phyloP scores from a whole-genome alignment of 257 asterid genomes.

The Misopates orontium region DNA sequence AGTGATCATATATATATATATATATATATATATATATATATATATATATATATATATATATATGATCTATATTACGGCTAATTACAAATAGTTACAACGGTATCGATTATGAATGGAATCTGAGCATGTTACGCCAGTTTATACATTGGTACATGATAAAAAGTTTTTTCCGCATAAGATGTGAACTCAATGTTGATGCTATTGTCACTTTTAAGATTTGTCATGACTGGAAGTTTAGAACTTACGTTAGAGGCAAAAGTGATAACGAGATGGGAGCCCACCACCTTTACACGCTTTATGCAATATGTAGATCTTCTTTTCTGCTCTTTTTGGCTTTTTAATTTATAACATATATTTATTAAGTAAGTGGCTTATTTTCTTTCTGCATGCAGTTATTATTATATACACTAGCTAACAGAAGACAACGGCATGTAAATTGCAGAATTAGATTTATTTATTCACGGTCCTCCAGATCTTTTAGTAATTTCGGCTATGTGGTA shows the following conservation, averaged over 20 bases:
- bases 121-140: constrained; percentile 1
- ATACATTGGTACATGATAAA: constrained; percentile 5
- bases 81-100: too few relatives aligned
- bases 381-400: background rate
- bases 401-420: too few relatives aligned
- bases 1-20: too few relatives aligned
- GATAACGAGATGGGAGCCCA: constrained; percentile 36
- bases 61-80: too few relatives aligned
- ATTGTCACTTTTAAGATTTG: constrained; percentile 41
- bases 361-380: constrained; percentile 7
- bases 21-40: too few relatives aligned
- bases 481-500: too few relatives aligned
- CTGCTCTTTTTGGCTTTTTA: background rate
- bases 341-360: background rate
- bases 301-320: background rate
- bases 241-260: constrained; percentile 45
- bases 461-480: too few relatives aligned
- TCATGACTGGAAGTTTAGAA: constrained; percentile 46
- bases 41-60: too few relatives aligned
- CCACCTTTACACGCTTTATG: constrained; percentile 31
- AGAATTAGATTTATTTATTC: too few relatives aligned
- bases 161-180: background rate
- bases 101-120: background rate
- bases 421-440: too few relatives aligned
- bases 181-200: constrained; percentile 36